phyloP scores from a whole-genome alignment of 108 stramenopile species.

The Pseudonitzschia multistriata region DNA sequence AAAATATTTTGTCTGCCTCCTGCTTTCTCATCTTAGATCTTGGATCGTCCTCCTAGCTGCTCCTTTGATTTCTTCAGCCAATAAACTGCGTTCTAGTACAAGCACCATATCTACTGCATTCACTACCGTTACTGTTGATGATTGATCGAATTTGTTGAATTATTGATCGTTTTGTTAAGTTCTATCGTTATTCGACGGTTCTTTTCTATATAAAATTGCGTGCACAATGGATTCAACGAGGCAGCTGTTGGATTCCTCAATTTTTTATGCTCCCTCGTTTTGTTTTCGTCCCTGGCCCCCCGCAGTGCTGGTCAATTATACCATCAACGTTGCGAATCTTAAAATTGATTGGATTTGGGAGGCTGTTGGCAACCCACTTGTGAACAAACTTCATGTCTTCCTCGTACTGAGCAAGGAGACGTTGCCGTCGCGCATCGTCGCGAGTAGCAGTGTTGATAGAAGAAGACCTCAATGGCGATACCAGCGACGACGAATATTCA shows the following conservation, averaged over 20 bases:
- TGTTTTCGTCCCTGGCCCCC: not conserved
- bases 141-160: too few species aligned
- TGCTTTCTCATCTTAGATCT: too few species aligned
- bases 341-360: constrained; percentile 57
- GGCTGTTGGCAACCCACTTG: constrained; percentile 56
- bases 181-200: not conserved
- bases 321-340: constrained; percentile 47
- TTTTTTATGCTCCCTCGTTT: not conserved
- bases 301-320: constrained; percentile 37
- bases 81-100: too few species aligned
- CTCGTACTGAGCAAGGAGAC: constrained; percentile 25
- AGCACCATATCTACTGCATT: too few species aligned
- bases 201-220: not conserved
- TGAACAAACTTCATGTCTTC: constrained; percentile 33
- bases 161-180: too few species aligned
- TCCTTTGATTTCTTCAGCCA: too few species aligned
- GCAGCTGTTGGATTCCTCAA: not conserved
- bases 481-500: not conserved
- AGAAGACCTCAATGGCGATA: not conserved
- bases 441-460: not conserved
- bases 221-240: not conserved
- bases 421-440: not conserved
- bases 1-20: too few species aligned
- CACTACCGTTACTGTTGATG: too few species aligned
- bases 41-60: too few species aligned